These are phyloP conservation scores for Cladosporium sp. DNA, from an alignment of 2,329 filamentous ascomycete species.

Conservation along the genomic window DNA sequence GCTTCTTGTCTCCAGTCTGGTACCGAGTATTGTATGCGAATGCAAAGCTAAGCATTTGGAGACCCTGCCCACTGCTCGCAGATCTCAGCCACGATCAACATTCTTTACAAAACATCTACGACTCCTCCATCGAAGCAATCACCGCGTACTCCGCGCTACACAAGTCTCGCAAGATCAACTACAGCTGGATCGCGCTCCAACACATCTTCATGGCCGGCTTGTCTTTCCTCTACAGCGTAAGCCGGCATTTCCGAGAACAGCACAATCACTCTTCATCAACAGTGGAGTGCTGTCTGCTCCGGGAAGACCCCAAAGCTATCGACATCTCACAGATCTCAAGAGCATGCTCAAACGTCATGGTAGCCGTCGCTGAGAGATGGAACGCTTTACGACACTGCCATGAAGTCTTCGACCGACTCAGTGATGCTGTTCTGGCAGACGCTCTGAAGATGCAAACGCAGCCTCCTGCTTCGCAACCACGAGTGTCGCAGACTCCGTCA, in stretches of 20 bases:
- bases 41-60: conserved; percentile 40
- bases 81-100: conserved; percentile 16
- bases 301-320: conserved; percentile 32
- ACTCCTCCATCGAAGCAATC: conserved; percentile 38
- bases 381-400: conserved; percentile 38
- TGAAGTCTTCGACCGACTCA: conserved; percentile 42
- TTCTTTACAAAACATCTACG: conserved; percentile 30
- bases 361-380: conserved; percentile 44
- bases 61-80: conserved; percentile 34
- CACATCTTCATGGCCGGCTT: conserved; percentile 46
- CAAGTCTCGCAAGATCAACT: conserved; percentile 45
- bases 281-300: conserved; percentile 17
- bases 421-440: conserved; percentile 41
- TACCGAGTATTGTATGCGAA: conserved; percentile 43
- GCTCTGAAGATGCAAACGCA: conserved; percentile 32
- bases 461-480: not conserved
- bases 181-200: conserved; percentile 48
- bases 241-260: conserved; percentile 36
- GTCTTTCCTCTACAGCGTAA: conserved; percentile 42
- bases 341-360: conserved; percentile 43
- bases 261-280: not conserved
- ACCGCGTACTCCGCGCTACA: conserved; percentile 43
- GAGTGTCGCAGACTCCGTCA: not conserved
- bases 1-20: conserved; percentile 41
- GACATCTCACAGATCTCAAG: conserved; percentile 42